A percentile compares a stretch with the other conserved stretches of the same genome.
Evolutionary conservation across 768 basidiomycete genomes (phyloP).

Genomic region (Phaffia tasmanica): DNA sequence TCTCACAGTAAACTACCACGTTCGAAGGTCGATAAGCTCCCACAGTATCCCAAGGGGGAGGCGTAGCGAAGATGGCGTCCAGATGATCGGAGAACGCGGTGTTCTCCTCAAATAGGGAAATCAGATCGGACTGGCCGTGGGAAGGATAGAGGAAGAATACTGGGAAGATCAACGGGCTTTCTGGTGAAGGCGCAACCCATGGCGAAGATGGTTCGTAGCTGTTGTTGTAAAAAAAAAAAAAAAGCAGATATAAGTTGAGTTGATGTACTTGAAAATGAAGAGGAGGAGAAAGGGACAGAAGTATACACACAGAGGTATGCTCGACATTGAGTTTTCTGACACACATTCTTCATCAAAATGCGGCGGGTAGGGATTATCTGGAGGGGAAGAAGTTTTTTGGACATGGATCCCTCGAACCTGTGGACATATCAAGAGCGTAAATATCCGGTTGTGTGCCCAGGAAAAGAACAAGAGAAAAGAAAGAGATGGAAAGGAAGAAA

Average conservation of each 20-base stretch:
- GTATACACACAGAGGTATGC: slow-evolving; percentile 14
- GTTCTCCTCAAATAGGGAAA: slow-evolving; percentile 72
- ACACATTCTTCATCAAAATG: slow-evolving; percentile 33
- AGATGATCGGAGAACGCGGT: slow-evolving; percentile 71
- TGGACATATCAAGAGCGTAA: neutral
- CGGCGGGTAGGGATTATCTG: slow-evolving; percentile 37
- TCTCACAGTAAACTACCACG: slow-evolving; percentile 74
- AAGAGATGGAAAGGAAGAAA: neutral
- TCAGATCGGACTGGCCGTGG: slow-evolving; percentile 77
- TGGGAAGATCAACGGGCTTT: slow-evolving; percentile 60
- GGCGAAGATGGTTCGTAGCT: neutral
- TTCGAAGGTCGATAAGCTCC: slow-evolving; percentile 55
- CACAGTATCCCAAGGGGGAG: slow-evolving; percentile 55
- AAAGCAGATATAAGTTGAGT: neutral
- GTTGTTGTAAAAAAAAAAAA: slow-evolving; percentile 28
- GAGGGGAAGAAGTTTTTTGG: slow-evolving; percentile 33
- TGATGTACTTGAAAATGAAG: neutral
- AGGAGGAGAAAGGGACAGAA: neutral
- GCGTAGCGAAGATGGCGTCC: slow-evolving; percentile 67
- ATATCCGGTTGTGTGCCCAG: too few species aligned
- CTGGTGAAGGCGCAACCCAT: slow-evolving; percentile 45
- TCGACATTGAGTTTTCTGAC: slow-evolving; percentile 16
- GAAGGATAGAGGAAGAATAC: slow-evolving; percentile 87
- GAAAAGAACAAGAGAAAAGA: too few species aligned
- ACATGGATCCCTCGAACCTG: slow-evolving; percentile 55